Conservation (phyloP, 495 filamentous ascomycete genomes). For the Lasiosphaeria hispida region DNA sequence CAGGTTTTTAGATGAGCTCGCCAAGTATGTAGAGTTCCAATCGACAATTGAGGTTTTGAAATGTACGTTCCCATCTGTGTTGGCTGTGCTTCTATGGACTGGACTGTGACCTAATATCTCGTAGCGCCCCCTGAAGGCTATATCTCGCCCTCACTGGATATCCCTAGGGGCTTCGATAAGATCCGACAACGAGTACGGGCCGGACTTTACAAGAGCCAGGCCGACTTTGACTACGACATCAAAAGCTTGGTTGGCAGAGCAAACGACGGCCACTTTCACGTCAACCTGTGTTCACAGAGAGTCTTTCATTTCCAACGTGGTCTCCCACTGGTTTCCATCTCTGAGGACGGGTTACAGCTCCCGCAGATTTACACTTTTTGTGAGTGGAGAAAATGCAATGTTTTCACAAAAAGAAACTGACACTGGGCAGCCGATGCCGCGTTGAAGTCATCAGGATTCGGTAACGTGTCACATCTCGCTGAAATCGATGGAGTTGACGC, state of each 20-base stretch:
- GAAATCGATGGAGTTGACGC: not conserved
- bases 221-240: conserved; percentile 1
- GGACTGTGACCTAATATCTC: not conserved
- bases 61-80: not conserved
- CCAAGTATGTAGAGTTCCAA: conserved; percentile 3
- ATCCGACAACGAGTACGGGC: not conserved
- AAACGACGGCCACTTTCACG: conserved; percentile 1
- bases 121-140: not conserved
- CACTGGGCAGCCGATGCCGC: not conserved
- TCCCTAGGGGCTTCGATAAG: not conserved
- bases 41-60: not conserved
- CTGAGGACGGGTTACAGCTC: not conserved
- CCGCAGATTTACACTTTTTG: not conserved
- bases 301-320: conserved; percentile 1
- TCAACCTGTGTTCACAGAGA: not conserved
- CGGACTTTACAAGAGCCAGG: not conserved
- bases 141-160: not conserved
- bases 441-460: not conserved
- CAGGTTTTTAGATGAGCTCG: not conserved
- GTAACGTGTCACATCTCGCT: not conserved
- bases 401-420: too few relatives aligned
- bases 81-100: not conserved
- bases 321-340: not conserved
- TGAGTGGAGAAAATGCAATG: not conserved
- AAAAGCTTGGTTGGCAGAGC: not conserved